Evolutionary conservation across 129 eudicot species (phyloP).

Genomic region (Centaurea solstitialis): DNA sequence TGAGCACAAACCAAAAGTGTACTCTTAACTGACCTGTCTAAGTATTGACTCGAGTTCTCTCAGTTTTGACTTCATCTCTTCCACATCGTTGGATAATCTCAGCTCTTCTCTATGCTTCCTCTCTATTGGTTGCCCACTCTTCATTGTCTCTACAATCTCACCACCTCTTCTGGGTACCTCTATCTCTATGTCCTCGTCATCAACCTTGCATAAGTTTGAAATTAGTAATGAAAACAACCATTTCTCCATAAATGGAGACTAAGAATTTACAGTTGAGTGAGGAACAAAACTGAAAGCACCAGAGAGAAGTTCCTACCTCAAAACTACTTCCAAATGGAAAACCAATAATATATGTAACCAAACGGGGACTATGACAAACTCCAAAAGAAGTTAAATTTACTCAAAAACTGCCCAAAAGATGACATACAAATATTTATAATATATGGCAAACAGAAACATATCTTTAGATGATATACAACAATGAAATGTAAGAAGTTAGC

Average conservation of each 20-base stretch:
- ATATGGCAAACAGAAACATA: background rate
- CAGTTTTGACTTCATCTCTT: slow-evolving; percentile 57
- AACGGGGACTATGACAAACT: slow-evolving; percentile 4
- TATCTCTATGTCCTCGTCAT: slow-evolving; percentile 16
- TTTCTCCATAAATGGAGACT: background rate
- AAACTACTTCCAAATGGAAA: background rate
- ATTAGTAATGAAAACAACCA: background rate
- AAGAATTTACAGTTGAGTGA: background rate
- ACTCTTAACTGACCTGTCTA: slow-evolving; percentile 48
- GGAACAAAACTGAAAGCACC: slow-evolving; percentile 8
- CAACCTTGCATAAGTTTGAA: slow-evolving; percentile 30
- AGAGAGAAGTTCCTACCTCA: background rate
- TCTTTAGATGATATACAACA: too few species aligned
- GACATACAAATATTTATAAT: background rate
- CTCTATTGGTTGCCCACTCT: slow-evolving; percentile 27
- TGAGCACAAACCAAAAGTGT: slow-evolving; percentile 1
- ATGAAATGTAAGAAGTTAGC: background rate
- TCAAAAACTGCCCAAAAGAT: slow-evolving; percentile 1
- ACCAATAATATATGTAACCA: background rate
- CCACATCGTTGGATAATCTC: slow-evolving; percentile 46
- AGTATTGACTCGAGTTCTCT: slow-evolving; percentile 59
- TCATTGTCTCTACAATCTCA: slow-evolving; percentile 21
- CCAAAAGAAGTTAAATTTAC: background rate
- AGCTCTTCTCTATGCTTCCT: slow-evolving; percentile 38
- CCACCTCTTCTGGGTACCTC: slow-evolving; percentile 16